A percentile compares a stretch with the other conserved stretches of the same genome.
Evolutionary conservation across 345 rosid species (phyloP).

Genomic region (Citrus sinensis): DNA sequence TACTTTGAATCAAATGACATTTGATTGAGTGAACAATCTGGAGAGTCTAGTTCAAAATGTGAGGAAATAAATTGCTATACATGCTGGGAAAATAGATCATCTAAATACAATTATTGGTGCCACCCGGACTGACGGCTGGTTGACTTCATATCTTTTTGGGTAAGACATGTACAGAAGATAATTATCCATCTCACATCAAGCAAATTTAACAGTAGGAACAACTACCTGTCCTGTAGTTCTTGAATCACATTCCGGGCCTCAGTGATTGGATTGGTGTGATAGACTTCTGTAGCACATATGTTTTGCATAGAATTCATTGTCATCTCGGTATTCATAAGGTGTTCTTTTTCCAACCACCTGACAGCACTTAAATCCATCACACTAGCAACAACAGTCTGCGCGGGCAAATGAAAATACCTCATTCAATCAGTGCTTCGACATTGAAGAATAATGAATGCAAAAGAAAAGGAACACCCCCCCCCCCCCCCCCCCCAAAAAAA

Average conservation of each 20-base stretch:
- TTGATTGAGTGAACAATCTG: not conserved
- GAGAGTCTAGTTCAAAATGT: not conserved
- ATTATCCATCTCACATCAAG: not conserved
- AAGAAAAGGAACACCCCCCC: not conserved
- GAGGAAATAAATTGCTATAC: not conserved
- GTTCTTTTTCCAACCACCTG: slow-evolving; percentile 43
- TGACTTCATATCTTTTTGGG: not conserved
- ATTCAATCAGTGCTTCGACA: slow-evolving; percentile 2
- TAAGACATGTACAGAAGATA: not conserved
- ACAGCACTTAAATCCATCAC: slow-evolving; percentile 40
- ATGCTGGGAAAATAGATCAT: not conserved
- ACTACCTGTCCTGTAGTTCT: slow-evolving; percentile 35
- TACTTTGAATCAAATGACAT: not conserved
- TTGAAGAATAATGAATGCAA: not conserved
- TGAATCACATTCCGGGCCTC: slow-evolving; percentile 53
- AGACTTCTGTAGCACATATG: slow-evolving; percentile 64
- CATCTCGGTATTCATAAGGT: slow-evolving; percentile 36
- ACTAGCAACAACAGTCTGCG: slow-evolving; percentile 54
- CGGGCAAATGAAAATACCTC: not conserved
- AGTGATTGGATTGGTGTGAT: slow-evolving; percentile 31
- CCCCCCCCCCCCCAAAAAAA: no score
- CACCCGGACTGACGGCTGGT: not conserved
- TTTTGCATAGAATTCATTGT: slow-evolving; percentile 38
- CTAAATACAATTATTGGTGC: not conserved
- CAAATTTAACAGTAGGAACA: not conserved